Evolutionary conservation across 331 rosid genomes (phyloP).

Genomic region (Saraca asoca): DNA sequence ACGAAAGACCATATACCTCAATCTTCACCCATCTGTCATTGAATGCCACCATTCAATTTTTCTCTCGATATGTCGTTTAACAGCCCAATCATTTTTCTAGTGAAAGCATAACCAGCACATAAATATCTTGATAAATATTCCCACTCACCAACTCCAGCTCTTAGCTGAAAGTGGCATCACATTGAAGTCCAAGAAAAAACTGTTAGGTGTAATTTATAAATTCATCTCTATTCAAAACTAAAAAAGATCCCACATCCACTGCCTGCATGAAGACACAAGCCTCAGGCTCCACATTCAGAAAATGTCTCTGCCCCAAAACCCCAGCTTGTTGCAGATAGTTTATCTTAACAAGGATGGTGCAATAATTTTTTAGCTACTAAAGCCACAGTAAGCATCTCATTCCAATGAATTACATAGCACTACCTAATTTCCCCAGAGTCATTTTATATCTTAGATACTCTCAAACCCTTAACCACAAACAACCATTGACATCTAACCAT

Average conservation of each 20-base stretch:
- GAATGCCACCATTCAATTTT: background rate
- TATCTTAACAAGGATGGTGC: too few species aligned
- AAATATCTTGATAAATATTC: background rate
- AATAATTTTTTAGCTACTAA: too few species aligned
- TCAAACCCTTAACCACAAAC: background rate
- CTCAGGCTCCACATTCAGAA: too few species aligned
- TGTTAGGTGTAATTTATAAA: too few species aligned
- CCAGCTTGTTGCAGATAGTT: too few species aligned
- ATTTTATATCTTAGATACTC: constrained; percentile 11
- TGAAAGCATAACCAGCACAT: background rate
- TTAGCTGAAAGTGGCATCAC: too few species aligned
- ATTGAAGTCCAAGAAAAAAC: too few species aligned
- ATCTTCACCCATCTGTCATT: background rate
- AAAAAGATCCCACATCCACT: too few species aligned
- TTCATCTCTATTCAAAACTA: too few species aligned
- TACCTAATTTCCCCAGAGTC: background rate
- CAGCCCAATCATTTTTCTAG: background rate
- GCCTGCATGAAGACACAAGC: too few species aligned
- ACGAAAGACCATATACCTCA: background rate
- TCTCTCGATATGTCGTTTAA: background rate
- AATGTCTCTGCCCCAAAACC: too few species aligned
- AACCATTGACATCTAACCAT: too few species aligned
- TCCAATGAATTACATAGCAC: background rate
- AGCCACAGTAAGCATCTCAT: background rate
- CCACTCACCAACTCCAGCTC: background rate